Conservation (phyloP, 257 asterid genomes). For the Capsicum baccatum region DNA sequence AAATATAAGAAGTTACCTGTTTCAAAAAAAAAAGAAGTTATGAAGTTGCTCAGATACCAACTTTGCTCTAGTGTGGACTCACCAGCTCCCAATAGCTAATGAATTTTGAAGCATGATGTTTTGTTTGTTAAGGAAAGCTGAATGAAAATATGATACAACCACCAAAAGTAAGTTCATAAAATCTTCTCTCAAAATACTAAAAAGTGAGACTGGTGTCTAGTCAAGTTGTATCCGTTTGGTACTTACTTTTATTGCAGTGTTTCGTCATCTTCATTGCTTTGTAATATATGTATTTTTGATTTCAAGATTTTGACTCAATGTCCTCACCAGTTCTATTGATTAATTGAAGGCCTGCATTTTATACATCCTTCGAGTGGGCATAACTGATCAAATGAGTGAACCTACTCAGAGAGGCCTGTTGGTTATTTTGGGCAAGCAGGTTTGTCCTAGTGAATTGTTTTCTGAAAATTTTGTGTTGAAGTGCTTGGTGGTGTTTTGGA, state of each 20-base stretch:
- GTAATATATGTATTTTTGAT: constrained; percentile 28
- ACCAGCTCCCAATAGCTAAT: constrained; percentile 19
- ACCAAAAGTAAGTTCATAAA: background rate
- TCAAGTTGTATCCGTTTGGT: background rate
- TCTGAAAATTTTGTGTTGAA: constrained; percentile 2
- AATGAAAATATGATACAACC: background rate
- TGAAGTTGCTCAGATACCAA: constrained; percentile 13
- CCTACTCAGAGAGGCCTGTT: constrained; percentile 92
- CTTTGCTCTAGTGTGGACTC: constrained; percentile 3
- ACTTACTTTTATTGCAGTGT: constrained; percentile 24
- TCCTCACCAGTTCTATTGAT: constrained; percentile 38
- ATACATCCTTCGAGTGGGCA: constrained; percentile 84
- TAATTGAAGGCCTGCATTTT: constrained; percentile 94
- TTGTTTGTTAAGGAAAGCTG: constrained; percentile 4
- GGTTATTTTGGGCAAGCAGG: constrained; percentile 91
- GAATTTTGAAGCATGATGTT: constrained; percentile 3
- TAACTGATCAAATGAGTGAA: constrained; percentile 96
- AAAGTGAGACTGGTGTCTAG: background rate
- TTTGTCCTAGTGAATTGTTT: constrained; percentile 47
- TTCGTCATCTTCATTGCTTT: constrained; percentile 32
- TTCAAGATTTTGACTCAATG: constrained; percentile 15
- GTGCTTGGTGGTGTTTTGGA: background rate
- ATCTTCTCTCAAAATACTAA: background rate
- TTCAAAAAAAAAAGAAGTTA: background rate
- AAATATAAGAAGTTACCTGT: too few species aligned